phyloP scores from a whole-genome alignment of 169 alveolate genomes.

The Cryptosporidium parvum region DNA sequence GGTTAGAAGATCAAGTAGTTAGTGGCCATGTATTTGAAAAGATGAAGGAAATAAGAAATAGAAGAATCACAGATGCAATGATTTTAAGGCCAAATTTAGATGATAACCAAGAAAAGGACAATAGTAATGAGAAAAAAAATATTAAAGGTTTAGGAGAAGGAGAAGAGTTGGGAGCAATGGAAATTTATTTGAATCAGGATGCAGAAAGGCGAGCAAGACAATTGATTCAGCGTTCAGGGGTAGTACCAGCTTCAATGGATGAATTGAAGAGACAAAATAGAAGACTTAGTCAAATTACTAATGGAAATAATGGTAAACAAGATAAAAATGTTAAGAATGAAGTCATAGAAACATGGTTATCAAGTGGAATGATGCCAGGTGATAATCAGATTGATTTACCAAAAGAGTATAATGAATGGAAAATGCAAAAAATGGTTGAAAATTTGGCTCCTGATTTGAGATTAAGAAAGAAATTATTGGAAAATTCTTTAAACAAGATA shows the following conservation, averaged over 20 bases:
- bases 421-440: conserved; percentile 19
- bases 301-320: background rate
- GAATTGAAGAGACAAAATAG: background rate
- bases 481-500: conserved; percentile 37
- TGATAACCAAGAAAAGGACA: background rate
- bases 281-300: background rate
- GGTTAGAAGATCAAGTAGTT: conserved; percentile 75
- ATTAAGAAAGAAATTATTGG: conserved; percentile 58
- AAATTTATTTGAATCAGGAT: conserved; percentile 52
- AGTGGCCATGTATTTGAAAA: conserved; percentile 67
- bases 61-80: conserved; percentile 62
- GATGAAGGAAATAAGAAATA: conserved; percentile 70
- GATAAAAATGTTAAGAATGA: background rate
- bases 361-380: conserved; percentile 75
- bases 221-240: conserved; percentile 26
- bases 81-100: conserved; percentile 31
- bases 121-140: background rate
- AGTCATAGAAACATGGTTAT: conserved; percentile 45
- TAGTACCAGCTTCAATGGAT: conserved; percentile 14
- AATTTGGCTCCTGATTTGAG: conserved; percentile 49
- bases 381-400: conserved; percentile 58
- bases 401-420: conserved; percentile 46
- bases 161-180: conserved; percentile 55
- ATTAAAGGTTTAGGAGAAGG: background rate
- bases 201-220: conserved; percentile 71